Percentiles rank a stretch among this genome's conserved stretches.
Evolutionary conservation across 495 filamentous ascomycete genomes (phyloP).

Genomic region (Xylona heveae): DNA sequence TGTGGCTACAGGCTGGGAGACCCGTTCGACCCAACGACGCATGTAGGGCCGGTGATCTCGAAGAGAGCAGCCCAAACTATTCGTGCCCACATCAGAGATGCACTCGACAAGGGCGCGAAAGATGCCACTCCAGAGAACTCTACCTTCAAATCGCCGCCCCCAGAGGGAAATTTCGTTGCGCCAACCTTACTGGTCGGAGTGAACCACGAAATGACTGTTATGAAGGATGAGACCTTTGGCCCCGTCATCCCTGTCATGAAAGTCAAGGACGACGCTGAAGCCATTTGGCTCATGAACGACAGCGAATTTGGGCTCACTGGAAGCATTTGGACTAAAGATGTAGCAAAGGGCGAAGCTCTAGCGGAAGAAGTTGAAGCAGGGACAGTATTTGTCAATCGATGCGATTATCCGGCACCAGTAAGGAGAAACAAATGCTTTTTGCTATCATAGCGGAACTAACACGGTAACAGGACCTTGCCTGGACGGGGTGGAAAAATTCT

Average conservation of each 20-base stretch:
- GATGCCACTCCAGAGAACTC: constrained; percentile 66
- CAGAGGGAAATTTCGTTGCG: constrained; percentile 64
- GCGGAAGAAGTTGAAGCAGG: constrained; percentile 74
- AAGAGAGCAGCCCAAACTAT: constrained; percentile 54
- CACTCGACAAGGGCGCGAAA: constrained; percentile 60
- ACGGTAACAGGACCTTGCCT: constrained; percentile 60
- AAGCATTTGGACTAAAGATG: constrained; percentile 96
- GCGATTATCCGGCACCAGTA: constrained; percentile 83
- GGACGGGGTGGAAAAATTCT: constrained; percentile 96
- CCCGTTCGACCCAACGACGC: constrained; percentile 54
- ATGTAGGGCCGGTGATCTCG: constrained; percentile 79
- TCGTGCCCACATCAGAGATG: constrained; percentile 60
- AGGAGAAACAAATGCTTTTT: constrained; percentile 15
- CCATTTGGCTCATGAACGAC: constrained; percentile 78
- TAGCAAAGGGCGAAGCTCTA: constrained; percentile 49
- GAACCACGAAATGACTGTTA: constrained; percentile 67
- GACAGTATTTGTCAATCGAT: constrained; percentile 90
- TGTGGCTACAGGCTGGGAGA: constrained; percentile 64
- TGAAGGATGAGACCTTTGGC: constrained; percentile 94
- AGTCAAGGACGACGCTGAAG: constrained; percentile 65
- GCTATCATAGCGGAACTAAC: constrained; percentile 1
- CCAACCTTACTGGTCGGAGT: constrained; percentile 70
- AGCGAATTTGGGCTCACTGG: constrained; percentile 86
- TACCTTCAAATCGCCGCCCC: constrained; percentile 43
- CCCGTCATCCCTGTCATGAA: constrained; percentile 90